phyloP scores from a whole-genome alignment of 2,329 filamentous ascomycete genomes.

The Cordyceps tenuipes region DNA sequence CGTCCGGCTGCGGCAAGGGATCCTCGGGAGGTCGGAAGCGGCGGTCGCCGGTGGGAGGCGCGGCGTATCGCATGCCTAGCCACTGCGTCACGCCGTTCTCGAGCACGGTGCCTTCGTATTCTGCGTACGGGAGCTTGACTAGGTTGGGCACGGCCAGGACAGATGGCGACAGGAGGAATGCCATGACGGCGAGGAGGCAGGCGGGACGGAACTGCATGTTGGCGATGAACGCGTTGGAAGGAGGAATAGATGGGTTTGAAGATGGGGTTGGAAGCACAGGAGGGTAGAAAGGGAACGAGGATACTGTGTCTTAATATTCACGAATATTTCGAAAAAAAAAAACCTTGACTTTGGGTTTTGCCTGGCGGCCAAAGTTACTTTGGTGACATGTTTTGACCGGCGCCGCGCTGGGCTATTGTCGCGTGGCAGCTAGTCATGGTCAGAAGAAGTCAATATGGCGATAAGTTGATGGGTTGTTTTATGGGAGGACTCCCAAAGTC shows the following conservation, averaged over 20 bases:
- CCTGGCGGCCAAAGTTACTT: background rate
- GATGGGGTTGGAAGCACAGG: no score
- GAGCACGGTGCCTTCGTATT: conserved; percentile 50
- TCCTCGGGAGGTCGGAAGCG: conserved; percentile 62
- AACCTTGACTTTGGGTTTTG: no score
- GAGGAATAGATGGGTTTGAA: background rate
- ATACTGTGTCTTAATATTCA: no score
- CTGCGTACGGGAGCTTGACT: conserved; percentile 40
- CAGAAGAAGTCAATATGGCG: background rate
- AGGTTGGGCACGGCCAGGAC: background rate
- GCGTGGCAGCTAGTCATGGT: background rate
- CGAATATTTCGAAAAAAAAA: no score
- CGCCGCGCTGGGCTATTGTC: background rate
- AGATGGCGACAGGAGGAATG: background rate
- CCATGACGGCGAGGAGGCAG: background rate
- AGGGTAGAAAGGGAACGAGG: no score
- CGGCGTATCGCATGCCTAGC: conserved; percentile 68
- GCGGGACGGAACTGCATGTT: background rate
- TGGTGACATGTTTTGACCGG: background rate
- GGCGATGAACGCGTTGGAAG: background rate
- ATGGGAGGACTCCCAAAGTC: no score
- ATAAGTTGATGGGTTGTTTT: background rate
- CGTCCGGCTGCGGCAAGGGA: conserved; percentile 36
- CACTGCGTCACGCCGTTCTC: conserved; percentile 57
- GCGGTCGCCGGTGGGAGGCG: conserved; percentile 55